Evolutionary conservation across 805 yeast genomes (phyloP).

Genomic region (Candida lessepsii): DNA sequence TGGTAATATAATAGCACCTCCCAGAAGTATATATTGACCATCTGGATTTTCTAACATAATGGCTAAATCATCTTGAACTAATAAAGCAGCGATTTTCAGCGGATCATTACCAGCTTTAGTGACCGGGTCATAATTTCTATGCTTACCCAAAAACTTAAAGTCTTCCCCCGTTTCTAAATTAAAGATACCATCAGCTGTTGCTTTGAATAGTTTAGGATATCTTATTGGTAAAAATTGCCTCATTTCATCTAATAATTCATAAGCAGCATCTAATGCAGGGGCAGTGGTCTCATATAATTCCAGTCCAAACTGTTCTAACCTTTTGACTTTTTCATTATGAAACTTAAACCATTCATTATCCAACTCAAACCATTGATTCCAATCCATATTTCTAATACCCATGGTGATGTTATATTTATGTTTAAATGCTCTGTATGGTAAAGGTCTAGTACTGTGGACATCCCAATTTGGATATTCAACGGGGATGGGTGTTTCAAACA

Average conservation of each 20-base stretch:
- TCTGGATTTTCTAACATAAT: slow-evolving; percentile 59
- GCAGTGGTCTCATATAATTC: slow-evolving; percentile 52
- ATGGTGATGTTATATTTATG: slow-evolving; percentile 63
- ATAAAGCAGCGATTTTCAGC: slow-evolving; percentile 53
- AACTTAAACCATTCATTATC: slow-evolving; percentile 63
- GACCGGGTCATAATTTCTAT: slow-evolving; percentile 28
- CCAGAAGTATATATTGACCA: slow-evolving; percentile 56
- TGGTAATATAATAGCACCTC: slow-evolving; percentile 63
- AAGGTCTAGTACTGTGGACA: slow-evolving; percentile 47
- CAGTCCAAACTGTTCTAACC: slow-evolving; percentile 46
- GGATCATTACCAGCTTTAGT: slow-evolving; percentile 44
- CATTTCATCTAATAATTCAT: slow-evolving; percentile 55
- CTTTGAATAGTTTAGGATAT: slow-evolving; percentile 53
- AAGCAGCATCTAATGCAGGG: slow-evolving; percentile 52
- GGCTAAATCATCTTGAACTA: slow-evolving; percentile 67
- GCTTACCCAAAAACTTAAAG: slow-evolving; percentile 28
- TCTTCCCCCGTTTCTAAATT: slow-evolving; percentile 55
- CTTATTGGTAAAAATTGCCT: slow-evolving; percentile 52
- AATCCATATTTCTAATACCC: slow-evolving; percentile 67
- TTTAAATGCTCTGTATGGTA: slow-evolving; percentile 67
- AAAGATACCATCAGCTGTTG: slow-evolving; percentile 46
- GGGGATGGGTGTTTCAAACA: slow-evolving; percentile 50
- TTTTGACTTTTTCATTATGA: slow-evolving; percentile 50
- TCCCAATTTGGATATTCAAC: slow-evolving; percentile 49
- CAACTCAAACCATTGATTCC: slow-evolving; percentile 63